Conservation (phyloP, 2,329 filamentous ascomycete genomes). For the Diaporthe sp. region DNA sequence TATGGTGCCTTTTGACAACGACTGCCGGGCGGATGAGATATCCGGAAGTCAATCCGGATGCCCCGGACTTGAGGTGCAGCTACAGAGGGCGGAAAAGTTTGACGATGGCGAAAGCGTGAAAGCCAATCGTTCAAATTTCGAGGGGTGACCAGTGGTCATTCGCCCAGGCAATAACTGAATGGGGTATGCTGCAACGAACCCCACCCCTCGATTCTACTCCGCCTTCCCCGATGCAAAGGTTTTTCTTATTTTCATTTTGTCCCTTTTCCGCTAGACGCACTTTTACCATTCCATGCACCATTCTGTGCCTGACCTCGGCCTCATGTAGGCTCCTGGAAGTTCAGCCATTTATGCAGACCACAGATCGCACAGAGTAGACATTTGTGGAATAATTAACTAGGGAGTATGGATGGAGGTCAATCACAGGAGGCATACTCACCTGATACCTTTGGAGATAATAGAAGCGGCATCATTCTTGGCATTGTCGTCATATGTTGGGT, state of each 20-base stretch:
- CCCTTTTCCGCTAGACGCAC: not conserved
- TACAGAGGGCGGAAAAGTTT: not conserved
- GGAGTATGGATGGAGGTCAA: not conserved
- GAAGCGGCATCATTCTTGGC: slow-evolving; percentile 2
- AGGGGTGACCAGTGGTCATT: not conserved
- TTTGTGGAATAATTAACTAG: not conserved
- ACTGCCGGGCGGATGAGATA: not conserved
- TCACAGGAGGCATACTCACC: not conserved
- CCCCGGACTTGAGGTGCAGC: not conserved
- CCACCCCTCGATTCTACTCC: not conserved
- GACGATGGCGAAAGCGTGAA: not conserved
- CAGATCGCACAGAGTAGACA: not conserved
- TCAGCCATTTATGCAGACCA: not conserved
- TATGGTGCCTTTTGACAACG: not conserved
- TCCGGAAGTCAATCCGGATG: not conserved
- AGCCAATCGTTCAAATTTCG: not conserved
- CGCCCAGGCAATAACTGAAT: not conserved
- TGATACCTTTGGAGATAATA: not conserved
- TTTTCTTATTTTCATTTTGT: not conserved
- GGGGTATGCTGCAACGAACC: not conserved
- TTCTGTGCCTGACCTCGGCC: not conserved
- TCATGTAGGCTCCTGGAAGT: not conserved
- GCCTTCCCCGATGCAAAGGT: not conserved
- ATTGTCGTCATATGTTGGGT: not conserved
- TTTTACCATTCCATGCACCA: not conserved